phyloP scores from a whole-genome alignment of 1,284 basidiomycete species.

The Cystobasidium pallidum region DNA sequence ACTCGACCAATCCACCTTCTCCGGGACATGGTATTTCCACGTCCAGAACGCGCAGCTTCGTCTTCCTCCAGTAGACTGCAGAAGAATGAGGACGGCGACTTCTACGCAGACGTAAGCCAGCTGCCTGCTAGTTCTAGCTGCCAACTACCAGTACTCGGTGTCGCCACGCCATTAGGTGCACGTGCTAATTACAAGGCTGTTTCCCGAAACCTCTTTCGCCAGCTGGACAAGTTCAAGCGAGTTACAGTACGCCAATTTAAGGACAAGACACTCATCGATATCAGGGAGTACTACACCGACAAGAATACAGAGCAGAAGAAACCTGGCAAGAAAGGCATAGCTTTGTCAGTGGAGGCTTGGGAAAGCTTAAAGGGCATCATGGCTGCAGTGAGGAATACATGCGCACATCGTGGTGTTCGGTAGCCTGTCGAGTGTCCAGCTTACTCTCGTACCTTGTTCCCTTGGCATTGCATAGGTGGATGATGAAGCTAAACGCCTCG shows the following conservation, averaged over 20 bases:
- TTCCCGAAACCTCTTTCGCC: not conserved
- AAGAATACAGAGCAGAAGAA: slow-evolving; percentile 45
- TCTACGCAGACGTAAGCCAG: slow-evolving; percentile 16
- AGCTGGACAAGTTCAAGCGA: slow-evolving; percentile 20
- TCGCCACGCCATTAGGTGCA: not conserved
- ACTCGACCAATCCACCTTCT: not conserved
- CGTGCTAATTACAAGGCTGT: slow-evolving; percentile 1
- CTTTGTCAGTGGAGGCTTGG: slow-evolving; percentile 45
- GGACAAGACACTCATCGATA: slow-evolving; percentile 44
- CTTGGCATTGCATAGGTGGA: not conserved
- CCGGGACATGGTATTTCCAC: not conserved
- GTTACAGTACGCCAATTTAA: slow-evolving; percentile 48
- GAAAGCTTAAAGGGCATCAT: slow-evolving; percentile 45
- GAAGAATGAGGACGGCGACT: slow-evolving; percentile 1
- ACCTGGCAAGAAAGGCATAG: slow-evolving; percentile 51
- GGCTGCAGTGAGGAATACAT: slow-evolving; percentile 5
- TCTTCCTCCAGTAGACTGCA: not conserved
- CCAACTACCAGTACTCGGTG: not conserved
- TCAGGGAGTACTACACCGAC: slow-evolving; percentile 50
- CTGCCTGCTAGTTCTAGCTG: not conserved
- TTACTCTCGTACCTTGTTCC: too few species aligned
- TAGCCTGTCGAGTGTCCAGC: too few species aligned
- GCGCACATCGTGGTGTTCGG: too few species aligned
- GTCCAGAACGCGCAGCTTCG: not conserved
- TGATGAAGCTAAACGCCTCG: not conserved